These are phyloP conservation scores for Amoebophrya sp. DNA, from an alignment of 169 alveolate genomes.

Conservation along the genomic window DNA sequence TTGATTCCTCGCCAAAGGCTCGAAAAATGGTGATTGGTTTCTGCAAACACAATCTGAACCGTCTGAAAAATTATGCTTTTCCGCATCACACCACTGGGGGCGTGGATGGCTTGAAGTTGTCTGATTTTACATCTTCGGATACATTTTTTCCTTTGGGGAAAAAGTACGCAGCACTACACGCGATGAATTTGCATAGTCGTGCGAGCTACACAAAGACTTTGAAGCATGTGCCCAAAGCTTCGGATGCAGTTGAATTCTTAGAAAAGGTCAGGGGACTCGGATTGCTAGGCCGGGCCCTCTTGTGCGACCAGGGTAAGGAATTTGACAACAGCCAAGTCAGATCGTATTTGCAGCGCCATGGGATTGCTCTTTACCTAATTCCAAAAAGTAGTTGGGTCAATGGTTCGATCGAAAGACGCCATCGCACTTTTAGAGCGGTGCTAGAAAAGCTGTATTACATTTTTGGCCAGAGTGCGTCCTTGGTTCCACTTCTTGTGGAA, in stretches of 20 bases:
- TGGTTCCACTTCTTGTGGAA: background rate
- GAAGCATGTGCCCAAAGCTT: background rate
- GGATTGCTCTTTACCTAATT: background rate
- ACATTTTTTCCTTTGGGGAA: background rate
- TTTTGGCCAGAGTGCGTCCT: background rate
- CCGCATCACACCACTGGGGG: background rate
- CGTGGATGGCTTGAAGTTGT: background rate
- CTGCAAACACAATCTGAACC: background rate
- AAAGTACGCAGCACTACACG: background rate
- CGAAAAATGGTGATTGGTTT: background rate
- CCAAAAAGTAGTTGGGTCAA: background rate
- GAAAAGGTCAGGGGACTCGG: background rate
- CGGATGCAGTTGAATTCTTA: background rate
- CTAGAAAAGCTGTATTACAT: background rate
- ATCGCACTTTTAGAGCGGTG: background rate
- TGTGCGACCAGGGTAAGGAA: background rate
- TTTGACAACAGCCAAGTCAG: background rate
- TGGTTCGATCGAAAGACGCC: background rate
- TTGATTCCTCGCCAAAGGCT: background rate
- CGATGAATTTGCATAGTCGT: background rate
- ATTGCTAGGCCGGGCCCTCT: background rate
- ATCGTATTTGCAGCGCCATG: background rate
- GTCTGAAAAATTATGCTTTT: background rate
- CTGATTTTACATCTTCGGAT: background rate
- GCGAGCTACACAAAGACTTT: background rate